A percentile compares a stretch with the other conserved stretches of the same genome.
Conservation (phyloP, 2,329 filamentous ascomycete species). For the Botrytis fabae region DNA sequence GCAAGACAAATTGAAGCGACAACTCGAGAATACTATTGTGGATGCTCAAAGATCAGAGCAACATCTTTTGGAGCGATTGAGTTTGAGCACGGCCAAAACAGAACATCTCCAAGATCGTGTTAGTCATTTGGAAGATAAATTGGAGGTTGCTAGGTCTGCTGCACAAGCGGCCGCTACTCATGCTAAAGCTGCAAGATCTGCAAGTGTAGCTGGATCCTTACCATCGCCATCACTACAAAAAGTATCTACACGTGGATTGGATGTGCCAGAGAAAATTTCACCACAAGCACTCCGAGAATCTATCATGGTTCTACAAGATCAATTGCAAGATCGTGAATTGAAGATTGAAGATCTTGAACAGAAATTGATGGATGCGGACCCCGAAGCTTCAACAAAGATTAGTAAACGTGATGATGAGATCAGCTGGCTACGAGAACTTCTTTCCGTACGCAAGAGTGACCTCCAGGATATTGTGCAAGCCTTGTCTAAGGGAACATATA, state of each 20-base stretch:
- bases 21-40: constrained; percentile 71
- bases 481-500: constrained; percentile 71
- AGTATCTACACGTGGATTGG: constrained; percentile 45
- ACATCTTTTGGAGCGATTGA: constrained; percentile 77
- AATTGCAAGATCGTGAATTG: constrained; percentile 89
- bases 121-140: constrained; percentile 80
- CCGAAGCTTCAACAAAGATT: constrained; percentile 77
- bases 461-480: constrained; percentile 86
- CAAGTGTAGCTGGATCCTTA: constrained; percentile 25
- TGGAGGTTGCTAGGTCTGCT: constrained; percentile 83
- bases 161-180: constrained; percentile 53
- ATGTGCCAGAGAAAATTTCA: constrained; percentile 81
- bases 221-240: constrained; percentile 32
- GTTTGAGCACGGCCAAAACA: constrained; percentile 79
- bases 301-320: constrained; percentile 93
- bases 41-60: constrained; percentile 79
- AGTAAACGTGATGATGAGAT: constrained; percentile 94
- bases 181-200: constrained; percentile 37
- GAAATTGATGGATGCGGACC: constrained; percentile 66
- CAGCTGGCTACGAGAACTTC: constrained; percentile 87
- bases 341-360: constrained; percentile 85
- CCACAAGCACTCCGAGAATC: constrained; percentile 93
- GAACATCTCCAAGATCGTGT: constrained; percentile 86
- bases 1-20: constrained; percentile 71
- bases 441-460: constrained; percentile 87